These are phyloP conservation scores for Fusarium circinatum DNA, from an alignment of 2,329 filamentous ascomycete genomes.

Conservation along the genomic window DNA sequence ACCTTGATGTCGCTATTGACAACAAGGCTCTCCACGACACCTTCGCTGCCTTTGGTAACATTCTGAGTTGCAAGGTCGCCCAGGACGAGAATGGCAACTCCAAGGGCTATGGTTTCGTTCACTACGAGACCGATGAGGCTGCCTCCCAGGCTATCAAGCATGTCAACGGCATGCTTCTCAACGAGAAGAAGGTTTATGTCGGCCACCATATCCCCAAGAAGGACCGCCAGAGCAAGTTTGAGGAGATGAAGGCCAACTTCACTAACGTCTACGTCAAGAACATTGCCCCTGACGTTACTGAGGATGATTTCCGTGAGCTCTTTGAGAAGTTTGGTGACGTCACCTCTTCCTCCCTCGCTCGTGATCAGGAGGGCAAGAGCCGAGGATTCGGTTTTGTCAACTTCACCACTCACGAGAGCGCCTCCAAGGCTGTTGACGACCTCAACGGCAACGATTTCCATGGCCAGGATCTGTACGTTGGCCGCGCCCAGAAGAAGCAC, in stretches of 20 bases:
- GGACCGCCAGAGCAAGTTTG: conserved; percentile 99
- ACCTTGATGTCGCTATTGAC: conserved; percentile 97
- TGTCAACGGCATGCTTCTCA: conserved; percentile 99
- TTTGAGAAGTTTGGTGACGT: conserved; percentile 95
- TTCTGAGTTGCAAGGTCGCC: conserved; percentile 98
- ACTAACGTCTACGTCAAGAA: conserved; percentile 99
- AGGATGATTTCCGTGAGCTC: conserved; percentile 93
- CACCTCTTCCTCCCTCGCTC: conserved; percentile 93
- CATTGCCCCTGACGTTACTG: conserved; percentile 82
- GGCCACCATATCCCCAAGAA: conserved; percentile 99
- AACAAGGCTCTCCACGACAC: conserved; percentile 99
- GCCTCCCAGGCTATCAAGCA: conserved; percentile 98
- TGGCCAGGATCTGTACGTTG: conserved; percentile 96
- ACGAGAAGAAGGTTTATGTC: conserved; percentile 99
- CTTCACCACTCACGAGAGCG: conserved; percentile 91
- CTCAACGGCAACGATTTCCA: conserved; percentile 93
- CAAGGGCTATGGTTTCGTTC: conserved; percentile 98
- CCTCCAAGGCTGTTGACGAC: conserved; percentile 85
- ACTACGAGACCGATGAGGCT: conserved; percentile 99
- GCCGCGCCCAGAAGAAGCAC: conserved; percentile 99
- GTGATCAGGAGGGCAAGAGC: conserved; percentile 89
- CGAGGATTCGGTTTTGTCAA: conserved; percentile 97
- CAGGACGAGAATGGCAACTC: conserved; percentile 97
- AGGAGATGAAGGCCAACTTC: conserved; percentile 99
- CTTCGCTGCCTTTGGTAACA: conserved; percentile 98